Conservation (phyloP, 2,329 filamentous ascomycete species). For the Monosporascus sp. region DNA sequence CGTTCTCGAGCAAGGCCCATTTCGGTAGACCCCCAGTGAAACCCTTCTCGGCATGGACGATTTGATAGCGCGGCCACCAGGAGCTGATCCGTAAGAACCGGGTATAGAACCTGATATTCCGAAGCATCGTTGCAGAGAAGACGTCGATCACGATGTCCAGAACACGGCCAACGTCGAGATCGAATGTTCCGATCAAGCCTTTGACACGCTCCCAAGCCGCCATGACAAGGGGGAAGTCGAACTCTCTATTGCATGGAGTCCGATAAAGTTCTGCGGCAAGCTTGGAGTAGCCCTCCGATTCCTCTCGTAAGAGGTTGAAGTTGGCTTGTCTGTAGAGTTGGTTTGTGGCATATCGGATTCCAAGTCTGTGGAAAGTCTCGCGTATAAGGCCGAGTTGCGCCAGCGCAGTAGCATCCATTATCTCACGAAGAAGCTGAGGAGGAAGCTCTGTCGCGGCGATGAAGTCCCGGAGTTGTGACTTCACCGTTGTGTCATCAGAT, state of each 20-base stretch:
- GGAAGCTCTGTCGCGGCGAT: conserved; percentile 69
- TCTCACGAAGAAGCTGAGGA: conserved; percentile 66
- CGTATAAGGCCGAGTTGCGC: conserved; percentile 74
- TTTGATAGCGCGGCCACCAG: conserved; percentile 81
- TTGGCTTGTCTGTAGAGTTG: conserved; percentile 92
- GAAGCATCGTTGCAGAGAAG: conserved; percentile 87
- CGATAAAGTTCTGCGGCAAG: conserved; percentile 93
- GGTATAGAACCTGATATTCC: conserved; percentile 90
- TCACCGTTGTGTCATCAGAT: conserved; percentile 50
- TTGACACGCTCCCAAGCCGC: conserved; percentile 90
- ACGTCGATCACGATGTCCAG: conserved; percentile 93
- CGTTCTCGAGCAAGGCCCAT: conserved; percentile 70
- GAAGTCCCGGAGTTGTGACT: conserved; percentile 57
- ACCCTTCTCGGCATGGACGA: conserved; percentile 32
- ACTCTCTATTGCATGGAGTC: conserved; percentile 58
- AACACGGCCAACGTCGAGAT: conserved; percentile 90
- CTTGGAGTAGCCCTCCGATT: conserved; percentile 95
- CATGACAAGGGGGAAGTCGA: conserved; percentile 70
- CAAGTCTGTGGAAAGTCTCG: conserved; percentile 76
- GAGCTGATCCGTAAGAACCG: conserved; percentile 87
- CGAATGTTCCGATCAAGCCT: conserved; percentile 92
- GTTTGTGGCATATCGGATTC: conserved; percentile 87
- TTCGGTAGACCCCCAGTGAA: conserved; percentile 66
- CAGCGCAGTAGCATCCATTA: conserved; percentile 75
- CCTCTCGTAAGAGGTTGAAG: conserved; percentile 91